A percentile compares a stretch with the other conserved stretches of the same genome.
Conservation (phyloP, 202 grass and related monocot species). For the Panicum hallii region DNA sequence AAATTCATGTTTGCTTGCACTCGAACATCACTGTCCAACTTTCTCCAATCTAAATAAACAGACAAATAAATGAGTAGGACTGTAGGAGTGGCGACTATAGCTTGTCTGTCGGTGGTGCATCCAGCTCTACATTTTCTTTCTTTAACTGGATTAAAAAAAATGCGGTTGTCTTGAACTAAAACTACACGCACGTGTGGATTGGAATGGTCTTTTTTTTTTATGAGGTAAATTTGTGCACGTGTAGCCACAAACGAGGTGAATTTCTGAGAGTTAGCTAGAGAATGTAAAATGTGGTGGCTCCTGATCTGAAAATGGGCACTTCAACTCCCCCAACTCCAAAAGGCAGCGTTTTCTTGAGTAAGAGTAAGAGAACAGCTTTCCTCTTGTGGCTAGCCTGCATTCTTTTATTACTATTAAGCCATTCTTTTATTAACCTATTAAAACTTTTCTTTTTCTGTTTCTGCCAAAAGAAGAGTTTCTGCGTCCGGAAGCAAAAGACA, state of each 20-base stretch:
- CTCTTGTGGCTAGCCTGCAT: background rate
- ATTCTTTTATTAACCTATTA: too few species aligned
- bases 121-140: background rate
- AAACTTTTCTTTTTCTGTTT: background rate
- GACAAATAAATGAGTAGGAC: too few species aligned
- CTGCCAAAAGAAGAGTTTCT: too few species aligned
- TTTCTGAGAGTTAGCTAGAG: background rate
- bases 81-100: background rate
- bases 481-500: slow-evolving; percentile 44
- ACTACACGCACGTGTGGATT: background rate
- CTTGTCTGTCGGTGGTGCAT: background rate
- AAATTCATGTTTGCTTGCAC: background rate
- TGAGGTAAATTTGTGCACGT: too few species aligned
- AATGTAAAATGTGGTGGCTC: background rate
- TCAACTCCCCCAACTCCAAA: slow-evolving; percentile 27
- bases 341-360: slow-evolving; percentile 40
- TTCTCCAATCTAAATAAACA: background rate
- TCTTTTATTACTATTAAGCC: background rate
- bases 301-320: slow-evolving; percentile 54
- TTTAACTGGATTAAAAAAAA: background rate
- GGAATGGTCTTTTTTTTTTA: background rate
- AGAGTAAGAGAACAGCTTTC: slow-evolving; percentile 53
- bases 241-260: background rate
- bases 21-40: background rate
- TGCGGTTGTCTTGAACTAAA: background rate